Evolutionary conservation across 2,329 filamentous ascomycete genomes (phyloP).

Genomic region (Aspergillus novofumigatus): DNA sequence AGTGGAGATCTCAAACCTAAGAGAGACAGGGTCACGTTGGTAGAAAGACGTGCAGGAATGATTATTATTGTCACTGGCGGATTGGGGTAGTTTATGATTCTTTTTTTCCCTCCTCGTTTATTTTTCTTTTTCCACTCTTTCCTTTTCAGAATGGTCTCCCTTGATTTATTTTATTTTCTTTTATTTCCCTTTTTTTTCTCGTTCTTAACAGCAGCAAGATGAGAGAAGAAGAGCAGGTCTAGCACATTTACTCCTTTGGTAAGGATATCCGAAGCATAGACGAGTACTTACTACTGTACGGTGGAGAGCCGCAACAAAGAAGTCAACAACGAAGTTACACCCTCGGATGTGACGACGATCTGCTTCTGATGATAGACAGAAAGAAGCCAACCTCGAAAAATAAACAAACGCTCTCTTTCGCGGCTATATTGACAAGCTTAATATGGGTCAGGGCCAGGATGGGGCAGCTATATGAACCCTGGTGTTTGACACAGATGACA

Average conservation of each 20-base stretch:
- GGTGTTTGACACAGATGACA: conserved; percentile 1
- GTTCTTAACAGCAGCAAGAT: background rate
- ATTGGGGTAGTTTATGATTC: conserved; percentile 14
- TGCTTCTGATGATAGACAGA: background rate
- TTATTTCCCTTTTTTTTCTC: conserved; percentile 2
- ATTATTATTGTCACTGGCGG: conserved; percentile 7
- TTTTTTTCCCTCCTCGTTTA: background rate
- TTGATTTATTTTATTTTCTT: conserved; percentile 7
- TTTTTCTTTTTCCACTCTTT: conserved; percentile 4
- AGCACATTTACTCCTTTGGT: conserved; percentile 9
- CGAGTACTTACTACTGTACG: background rate
- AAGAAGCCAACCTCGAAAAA: background rate
- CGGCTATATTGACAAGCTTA: background rate
- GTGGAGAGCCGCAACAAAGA: conserved; percentile 10
- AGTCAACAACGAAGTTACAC: background rate
- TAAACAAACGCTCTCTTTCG: background rate
- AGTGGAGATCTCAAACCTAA: conserved; percentile 15
- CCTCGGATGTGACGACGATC: background rate
- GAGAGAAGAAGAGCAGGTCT: background rate
- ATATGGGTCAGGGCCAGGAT: background rate
- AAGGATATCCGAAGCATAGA: conserved; percentile 7
- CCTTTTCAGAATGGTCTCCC: background rate
- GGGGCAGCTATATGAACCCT: background rate
- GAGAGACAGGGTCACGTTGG: conserved; percentile 16
- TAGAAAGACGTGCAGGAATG: conserved; percentile 3